Evolutionary conservation across 2,329 filamentous ascomycete species (phyloP).

Genomic region (Cladosporium sp.): DNA sequence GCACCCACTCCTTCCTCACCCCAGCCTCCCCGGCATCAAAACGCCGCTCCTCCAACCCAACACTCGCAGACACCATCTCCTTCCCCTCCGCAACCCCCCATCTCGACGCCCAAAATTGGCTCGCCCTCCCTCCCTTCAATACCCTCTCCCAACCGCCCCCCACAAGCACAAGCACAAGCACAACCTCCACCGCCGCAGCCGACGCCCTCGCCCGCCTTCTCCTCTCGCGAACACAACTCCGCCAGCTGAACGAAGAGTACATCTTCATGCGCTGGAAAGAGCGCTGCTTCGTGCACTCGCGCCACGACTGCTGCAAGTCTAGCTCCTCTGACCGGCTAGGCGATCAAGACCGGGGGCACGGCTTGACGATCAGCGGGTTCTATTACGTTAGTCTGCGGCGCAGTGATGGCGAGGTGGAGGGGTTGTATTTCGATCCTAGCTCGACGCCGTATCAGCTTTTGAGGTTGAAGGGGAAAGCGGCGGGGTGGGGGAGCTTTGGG

Average conservation of each 20-base stretch:
- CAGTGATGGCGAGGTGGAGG: constrained; percentile 49
- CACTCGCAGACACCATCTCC: constrained; percentile 33
- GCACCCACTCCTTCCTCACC: constrained; percentile 53
- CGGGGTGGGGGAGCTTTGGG: constrained; percentile 42
- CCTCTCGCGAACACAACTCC: constrained; percentile 42
- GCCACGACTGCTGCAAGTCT: constrained; percentile 28
- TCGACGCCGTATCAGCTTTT: constrained; percentile 56
- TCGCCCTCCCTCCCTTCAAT: constrained; percentile 48
- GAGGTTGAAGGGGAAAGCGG: constrained; percentile 41
- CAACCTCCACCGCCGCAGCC: constrained; percentile 22
- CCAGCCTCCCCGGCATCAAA: constrained; percentile 26
- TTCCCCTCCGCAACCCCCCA: constrained; percentile 47
- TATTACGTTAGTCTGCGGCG: constrained; percentile 54
- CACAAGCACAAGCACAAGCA: background rate
- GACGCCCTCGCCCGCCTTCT: constrained; percentile 39
- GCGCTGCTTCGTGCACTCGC: constrained; percentile 47
- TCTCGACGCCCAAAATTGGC: constrained; percentile 52
- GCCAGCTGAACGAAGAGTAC: constrained; percentile 48
- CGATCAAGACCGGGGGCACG: constrained; percentile 41
- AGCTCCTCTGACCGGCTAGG: constrained; percentile 25
- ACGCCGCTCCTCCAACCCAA: constrained; percentile 22
- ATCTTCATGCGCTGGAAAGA: constrained; percentile 60
- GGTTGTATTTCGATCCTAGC: constrained; percentile 57
- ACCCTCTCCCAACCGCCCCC: constrained; percentile 26
- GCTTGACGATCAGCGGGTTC: constrained; percentile 56